phyloP scores from a whole-genome alignment of 768 basidiomycete genomes.

The Pleurotus platypus region DNA sequence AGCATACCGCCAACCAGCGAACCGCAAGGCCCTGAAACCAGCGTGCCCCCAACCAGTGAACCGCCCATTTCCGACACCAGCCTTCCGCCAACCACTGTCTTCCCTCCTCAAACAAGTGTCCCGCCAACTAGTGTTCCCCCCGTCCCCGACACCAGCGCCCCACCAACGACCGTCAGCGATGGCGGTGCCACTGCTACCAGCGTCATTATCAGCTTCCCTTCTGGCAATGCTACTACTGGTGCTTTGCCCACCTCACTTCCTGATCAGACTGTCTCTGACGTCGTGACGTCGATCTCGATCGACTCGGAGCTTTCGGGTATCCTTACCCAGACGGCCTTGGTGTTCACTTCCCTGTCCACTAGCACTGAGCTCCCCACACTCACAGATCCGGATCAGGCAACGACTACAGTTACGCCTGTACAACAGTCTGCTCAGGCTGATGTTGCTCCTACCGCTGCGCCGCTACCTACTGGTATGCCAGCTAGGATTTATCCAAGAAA shows the following conservation, averaged over 20 bases:
- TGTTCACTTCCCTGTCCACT: slow-evolving; percentile 29
- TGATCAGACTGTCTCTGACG: slow-evolving; percentile 6
- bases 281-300: slow-evolving; percentile 20
- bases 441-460: slow-evolving; percentile 23
- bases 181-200: not conserved
- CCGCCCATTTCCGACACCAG: slow-evolving; percentile 1
- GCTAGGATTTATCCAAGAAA: slow-evolving; percentile 49
- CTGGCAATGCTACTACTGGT: slow-evolving; percentile 6
- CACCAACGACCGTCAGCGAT: not conserved
- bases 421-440: slow-evolving; percentile 19
- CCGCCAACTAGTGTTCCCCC: not conserved
- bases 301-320: slow-evolving; percentile 41
- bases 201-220: slow-evolving; percentile 1
- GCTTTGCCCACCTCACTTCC: slow-evolving; percentile 1
- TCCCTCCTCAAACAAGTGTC: slow-evolving; percentile 4
- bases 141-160: not conserved
- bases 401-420: slow-evolving; percentile 25
- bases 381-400: slow-evolving; percentile 41
- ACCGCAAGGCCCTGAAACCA: not conserved
- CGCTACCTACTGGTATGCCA: slow-evolving; percentile 60
- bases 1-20: slow-evolving; percentile 5
- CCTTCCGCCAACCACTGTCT: not conserved
- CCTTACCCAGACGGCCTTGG: slow-evolving; percentile 39
- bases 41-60: not conserved
- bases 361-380: slow-evolving; percentile 21